phyloP scores from a whole-genome alignment of 23 red algal species.

The Agarophyton chilense region DNA sequence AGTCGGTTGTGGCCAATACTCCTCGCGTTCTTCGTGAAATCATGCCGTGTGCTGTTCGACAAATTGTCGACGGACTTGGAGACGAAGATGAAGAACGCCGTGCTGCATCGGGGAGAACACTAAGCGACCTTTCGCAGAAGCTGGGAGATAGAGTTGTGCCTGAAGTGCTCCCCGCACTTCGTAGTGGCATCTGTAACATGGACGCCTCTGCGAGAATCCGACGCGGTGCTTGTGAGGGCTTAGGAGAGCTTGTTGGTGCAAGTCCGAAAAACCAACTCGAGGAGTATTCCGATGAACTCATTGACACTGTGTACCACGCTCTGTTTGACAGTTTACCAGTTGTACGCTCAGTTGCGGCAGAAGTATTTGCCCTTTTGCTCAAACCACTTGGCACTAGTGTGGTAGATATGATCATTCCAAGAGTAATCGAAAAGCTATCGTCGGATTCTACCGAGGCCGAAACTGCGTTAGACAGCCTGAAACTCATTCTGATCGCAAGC shows the following conservation, averaged over 20 bases:
- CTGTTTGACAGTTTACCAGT: constrained; percentile 44
- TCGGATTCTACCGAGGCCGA: constrained; percentile 26
- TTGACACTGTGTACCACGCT: constrained; percentile 54
- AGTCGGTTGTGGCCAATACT: constrained; percentile 84
- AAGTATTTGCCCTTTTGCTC: constrained; percentile 61
- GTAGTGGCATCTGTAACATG: constrained; percentile 47
- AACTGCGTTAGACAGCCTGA: constrained; percentile 66
- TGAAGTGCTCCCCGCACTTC: constrained; percentile 76
- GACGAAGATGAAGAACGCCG: constrained; percentile 80
- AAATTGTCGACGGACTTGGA: constrained; percentile 77
- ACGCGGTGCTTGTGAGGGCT: constrained; percentile 80
- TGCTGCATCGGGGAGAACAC: constrained; percentile 68
- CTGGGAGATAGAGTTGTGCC: constrained; percentile 86
- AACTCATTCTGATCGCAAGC: constrained; percentile 29
- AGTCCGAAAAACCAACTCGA: constrained; percentile 61
- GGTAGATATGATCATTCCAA: constrained; percentile 61
- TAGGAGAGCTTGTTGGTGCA: constrained; percentile 69
- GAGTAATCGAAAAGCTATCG: constrained; percentile 45
- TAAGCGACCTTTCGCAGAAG: constrained; percentile 83
- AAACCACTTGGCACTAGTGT: constrained; percentile 58
- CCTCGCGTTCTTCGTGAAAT: constrained; percentile 85
- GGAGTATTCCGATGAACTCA: constrained; percentile 32
- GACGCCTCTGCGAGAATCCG: constrained; percentile 57
- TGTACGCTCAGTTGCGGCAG: constrained; percentile 47
- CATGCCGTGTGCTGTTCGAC: constrained; percentile 73